Evolutionary conservation across 2,329 filamentous ascomycete genomes (phyloP).

Genomic region (Neofusicoccum umdonicola): DNA sequence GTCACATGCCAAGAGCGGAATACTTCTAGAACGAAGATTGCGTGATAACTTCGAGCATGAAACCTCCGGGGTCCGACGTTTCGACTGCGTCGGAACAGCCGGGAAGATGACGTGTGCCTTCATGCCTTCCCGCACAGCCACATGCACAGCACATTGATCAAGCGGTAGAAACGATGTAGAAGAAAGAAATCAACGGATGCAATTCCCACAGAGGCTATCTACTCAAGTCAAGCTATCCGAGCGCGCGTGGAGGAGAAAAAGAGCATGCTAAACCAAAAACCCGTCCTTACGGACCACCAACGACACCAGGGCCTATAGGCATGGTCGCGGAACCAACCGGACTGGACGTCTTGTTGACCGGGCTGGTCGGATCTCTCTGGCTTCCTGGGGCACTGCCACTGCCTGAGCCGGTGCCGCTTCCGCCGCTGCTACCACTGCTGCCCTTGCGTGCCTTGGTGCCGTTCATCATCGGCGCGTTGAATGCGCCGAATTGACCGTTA

Average conservation of each 20-base stretch:
- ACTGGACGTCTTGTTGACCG: slow-evolving; percentile 22
- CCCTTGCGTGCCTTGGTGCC: slow-evolving; percentile 32
- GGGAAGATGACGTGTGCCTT: not conserved
- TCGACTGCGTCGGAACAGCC: not conserved
- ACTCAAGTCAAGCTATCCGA: slow-evolving; percentile 1
- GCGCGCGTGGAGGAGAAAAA: not conserved
- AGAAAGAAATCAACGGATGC: slow-evolving; percentile 17
- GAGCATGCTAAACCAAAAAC: not conserved
- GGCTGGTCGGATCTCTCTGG: slow-evolving; percentile 39
- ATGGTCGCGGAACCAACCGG: slow-evolving; percentile 4
- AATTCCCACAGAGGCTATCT: slow-evolving; percentile 14
- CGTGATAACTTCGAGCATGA: not conserved
- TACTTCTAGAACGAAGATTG: not conserved
- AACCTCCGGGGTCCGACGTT: not conserved
- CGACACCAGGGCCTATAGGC: slow-evolving; percentile 5
- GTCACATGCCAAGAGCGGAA: no score
- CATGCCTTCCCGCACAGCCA: not conserved
- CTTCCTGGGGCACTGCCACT: slow-evolving; percentile 34
- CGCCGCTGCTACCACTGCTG: slow-evolving; percentile 46
- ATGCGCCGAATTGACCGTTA: slow-evolving; percentile 5
- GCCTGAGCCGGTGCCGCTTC: slow-evolving; percentile 42
- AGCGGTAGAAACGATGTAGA: not conserved
- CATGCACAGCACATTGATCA: no score
- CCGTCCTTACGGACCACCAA: not conserved
- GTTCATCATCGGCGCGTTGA: slow-evolving; percentile 11